Evolutionary conservation across 495 filamentous ascomycete species (phyloP), one percentile per base, ranked within the genome.

Genomic region (Geopyxis carbonaria): DNA sequence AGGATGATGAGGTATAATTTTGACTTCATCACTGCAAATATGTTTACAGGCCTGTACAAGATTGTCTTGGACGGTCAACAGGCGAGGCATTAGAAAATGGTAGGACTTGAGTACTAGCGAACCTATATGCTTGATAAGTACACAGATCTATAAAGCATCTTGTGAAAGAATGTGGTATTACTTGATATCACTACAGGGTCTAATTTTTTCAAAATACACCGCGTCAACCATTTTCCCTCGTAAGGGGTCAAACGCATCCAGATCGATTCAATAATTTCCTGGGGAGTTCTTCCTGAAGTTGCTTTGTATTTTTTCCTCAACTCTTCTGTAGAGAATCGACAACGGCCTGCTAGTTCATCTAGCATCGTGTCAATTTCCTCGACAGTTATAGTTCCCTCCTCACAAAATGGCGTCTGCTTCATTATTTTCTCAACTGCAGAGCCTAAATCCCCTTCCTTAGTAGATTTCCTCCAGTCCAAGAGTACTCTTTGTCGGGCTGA

Each of bases 191-290:
- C 48, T 2, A 87, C 66, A 0, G 80, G 77, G 13, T 60, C 59
- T 46, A 75, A 80, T 38, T 73, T 70, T 56, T 91, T 89, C 14
- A 94, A 57, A 24, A 94, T 69, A 53, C 89, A 59, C 5, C 86
- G 67, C 0, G 80, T 84, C 8, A 94, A 65, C 86, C 86, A 93
- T 59, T 93, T 93, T 0, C 76, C 80, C 52, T 93, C 79, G 27
- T 69, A 64, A 11, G 76, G 71, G 30, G 67, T 66, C 20, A 84
- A 44, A 9, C 70, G 64, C 29, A 57, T 65, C 40, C 28, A 0
- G 45, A 23, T 11, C n/a, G 38, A 8, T 5, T 30, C 1, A 13
- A 34, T 9, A 34, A 14, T 34, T 2, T 19, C 9, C 3, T 41
- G 11, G 14, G 22, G 5, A 14, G 14, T 20, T 18, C 38, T 57